phyloP scores from a whole-genome alignment of 208 protist species.

The Acanthamoeba triangularis region DNA sequence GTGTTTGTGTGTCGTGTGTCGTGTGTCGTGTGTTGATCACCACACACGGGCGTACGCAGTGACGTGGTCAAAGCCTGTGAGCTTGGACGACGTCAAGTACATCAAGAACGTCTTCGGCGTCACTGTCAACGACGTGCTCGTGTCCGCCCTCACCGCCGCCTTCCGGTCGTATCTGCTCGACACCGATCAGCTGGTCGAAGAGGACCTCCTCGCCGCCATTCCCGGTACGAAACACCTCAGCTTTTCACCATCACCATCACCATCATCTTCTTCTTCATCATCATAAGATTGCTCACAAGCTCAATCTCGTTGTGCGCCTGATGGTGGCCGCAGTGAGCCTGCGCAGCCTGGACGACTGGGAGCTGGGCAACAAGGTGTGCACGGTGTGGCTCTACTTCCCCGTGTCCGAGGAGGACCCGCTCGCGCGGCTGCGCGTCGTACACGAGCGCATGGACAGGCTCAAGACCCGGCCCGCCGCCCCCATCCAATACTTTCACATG shows the following conservation, averaged over 20 bases:
- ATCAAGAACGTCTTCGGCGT: constrained; percentile 23
- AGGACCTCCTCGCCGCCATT: neutral
- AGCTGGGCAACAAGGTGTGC: constrained; percentile 56
- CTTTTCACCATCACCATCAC: no score
- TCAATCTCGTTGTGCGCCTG: no score
- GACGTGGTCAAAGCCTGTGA: neutral
- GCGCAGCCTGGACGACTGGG: constrained; percentile 15
- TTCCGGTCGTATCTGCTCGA: constrained; percentile 8
- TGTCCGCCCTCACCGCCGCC: constrained; percentile 24
- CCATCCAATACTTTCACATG: constrained; percentile 26
- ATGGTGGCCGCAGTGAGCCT: neutral
- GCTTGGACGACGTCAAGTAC: constrained; percentile 25
- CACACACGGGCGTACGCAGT: neutral
- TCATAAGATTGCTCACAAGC: neutral
- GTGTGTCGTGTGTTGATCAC: no score
- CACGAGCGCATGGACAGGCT: neutral
- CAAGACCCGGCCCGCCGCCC: neutral
- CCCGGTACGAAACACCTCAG: neutral
- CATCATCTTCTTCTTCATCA: no score
- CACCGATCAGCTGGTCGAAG: constrained; percentile 20
- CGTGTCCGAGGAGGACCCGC: neutral
- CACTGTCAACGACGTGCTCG: constrained; percentile 32
- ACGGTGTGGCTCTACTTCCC: constrained; percentile 48
- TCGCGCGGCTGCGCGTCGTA: neutral
- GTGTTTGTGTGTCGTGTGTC: no score